Base-by-base conservation (phyloP, 352 stramenopile species). In the Phytophthora kernoviae region DNA sequence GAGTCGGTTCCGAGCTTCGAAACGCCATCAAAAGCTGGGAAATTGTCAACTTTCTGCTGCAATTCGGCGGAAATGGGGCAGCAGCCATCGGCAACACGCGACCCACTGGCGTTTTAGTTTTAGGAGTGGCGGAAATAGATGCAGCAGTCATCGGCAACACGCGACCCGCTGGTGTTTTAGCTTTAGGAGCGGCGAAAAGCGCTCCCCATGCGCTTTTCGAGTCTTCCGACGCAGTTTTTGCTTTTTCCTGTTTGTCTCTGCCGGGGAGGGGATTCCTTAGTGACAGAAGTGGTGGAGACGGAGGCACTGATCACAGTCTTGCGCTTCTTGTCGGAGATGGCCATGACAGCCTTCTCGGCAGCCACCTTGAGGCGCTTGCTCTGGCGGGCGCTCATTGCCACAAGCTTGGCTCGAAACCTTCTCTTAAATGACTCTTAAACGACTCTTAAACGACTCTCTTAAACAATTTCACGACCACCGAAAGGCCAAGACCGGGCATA, bases 11-110 rank as follows among this genome's bases (percentile, higher is more conserved):
- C 50, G 8, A 52, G 51, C 18, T 56, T 47, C 4, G 77, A 67
- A 54, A 91, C 68, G 47, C 76, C 79, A 12, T 86, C 61, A 56
- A 91, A 90, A 12, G 20, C 22, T 7, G 76, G 63, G 53, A 77
- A 84, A 7, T 58, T 65, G n/a, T 82, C 64, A 15, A 91, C 76
- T 47, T 73, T 72, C 2, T 48, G 34, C 65, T 87, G 68, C 22
- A 87, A 43, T 47, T 83, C 74, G 2, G 61, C 30, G 5, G 73
- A 73, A 24, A 88, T 56, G 20, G 57, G 7, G 30, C 41, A 5
- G 68, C 62, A 0, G 46, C 18, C 43, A 76, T 50, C 33, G 68
- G 77, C 5, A 58, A 52, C 54, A 57, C 37, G 32, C 52, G 61
- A n/a, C 14, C 62, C 53, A 59, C 43, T 32, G 64, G 69, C 4